A percentile compares a stretch with the other conserved stretches of the same genome.
Conservation (phyloP, 345 rosid species). For the Gossypium herbaceum region DNA sequence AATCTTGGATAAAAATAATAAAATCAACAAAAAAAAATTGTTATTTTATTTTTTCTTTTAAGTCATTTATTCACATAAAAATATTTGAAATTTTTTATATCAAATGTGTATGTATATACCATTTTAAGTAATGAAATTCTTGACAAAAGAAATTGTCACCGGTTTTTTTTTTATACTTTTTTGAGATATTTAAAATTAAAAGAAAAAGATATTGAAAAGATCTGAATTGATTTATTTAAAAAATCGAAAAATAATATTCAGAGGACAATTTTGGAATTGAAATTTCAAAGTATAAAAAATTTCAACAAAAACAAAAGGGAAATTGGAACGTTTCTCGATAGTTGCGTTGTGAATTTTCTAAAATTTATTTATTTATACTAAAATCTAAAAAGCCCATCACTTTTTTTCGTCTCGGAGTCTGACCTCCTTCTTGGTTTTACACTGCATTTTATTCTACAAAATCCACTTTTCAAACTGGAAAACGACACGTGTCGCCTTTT, state of each 20-base stretch:
- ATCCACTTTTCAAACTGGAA: background rate
- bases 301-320: background rate
- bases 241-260: background rate
- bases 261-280: background rate
- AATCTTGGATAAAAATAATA: no score
- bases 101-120: no score
- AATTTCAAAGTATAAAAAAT: background rate
- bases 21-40: no score
- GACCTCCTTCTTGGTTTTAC: background rate
- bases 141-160: no score
- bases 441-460: background rate
- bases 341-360: background rate
- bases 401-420: background rate
- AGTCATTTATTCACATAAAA: no score
- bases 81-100: no score
- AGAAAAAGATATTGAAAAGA: no score
- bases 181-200: no score
- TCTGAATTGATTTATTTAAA: no score
- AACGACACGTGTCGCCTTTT: background rate
- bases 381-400: background rate
- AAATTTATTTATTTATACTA: background rate
- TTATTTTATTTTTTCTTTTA: no score
- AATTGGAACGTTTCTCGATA: constrained; percentile 38
- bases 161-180: no score
- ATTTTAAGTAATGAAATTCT: no score